Percentiles rank a stretch among this genome's conserved stretches.
Evolutionary conservation across 768 basidiomycete species (phyloP).

Genomic region (Pleurotus platypus): DNA sequence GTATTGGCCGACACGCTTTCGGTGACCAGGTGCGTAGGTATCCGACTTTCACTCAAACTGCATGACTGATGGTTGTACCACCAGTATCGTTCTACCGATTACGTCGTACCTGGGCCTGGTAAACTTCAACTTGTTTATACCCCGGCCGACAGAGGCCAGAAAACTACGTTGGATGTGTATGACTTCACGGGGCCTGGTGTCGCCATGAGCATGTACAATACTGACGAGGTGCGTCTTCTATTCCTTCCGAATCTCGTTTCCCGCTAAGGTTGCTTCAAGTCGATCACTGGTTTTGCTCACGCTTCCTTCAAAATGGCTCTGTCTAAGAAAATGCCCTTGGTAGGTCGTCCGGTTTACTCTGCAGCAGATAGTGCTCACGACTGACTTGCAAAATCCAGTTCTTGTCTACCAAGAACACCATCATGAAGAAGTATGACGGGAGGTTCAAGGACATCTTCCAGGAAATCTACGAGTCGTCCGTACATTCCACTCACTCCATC

Average conservation of each 20-base stretch:
- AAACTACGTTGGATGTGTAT: conserved; percentile 77
- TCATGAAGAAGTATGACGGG: conserved; percentile 96
- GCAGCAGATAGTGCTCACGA: too few species aligned
- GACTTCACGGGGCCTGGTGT: conserved; percentile 93
- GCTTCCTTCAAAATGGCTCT: conserved; percentile 97
- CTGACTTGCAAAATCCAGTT: conserved; percentile 44
- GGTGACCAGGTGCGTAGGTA: conserved; percentile 74
- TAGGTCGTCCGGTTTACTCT: conserved; percentile 22
- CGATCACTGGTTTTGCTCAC: conserved; percentile 94
- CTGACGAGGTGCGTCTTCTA: conserved; percentile 66
- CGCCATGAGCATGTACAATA: conserved; percentile 98
- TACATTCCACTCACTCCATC: conserved; percentile 6
- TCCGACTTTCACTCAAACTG: neutral
- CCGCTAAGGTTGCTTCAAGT: conserved; percentile 35
- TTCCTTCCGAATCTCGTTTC: too few species aligned
- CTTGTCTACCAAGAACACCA: conserved; percentile 98
- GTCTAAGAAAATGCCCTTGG: conserved; percentile 72
- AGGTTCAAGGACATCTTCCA: conserved; percentile 99
- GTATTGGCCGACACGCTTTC: conserved; percentile 95
- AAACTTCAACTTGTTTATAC: conserved; percentile 92
- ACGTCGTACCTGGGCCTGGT: conserved; percentile 86
- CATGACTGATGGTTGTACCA: neutral
- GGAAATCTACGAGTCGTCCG: conserved; percentile 81
- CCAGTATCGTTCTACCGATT: conserved; percentile 94
- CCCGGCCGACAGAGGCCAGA: conserved; percentile 70